Evolutionary conservation across 768 basidiomycete genomes (phyloP), one percentile per base, ranked within the genome.

Genomic region (Lentinula lateritia): DNA sequence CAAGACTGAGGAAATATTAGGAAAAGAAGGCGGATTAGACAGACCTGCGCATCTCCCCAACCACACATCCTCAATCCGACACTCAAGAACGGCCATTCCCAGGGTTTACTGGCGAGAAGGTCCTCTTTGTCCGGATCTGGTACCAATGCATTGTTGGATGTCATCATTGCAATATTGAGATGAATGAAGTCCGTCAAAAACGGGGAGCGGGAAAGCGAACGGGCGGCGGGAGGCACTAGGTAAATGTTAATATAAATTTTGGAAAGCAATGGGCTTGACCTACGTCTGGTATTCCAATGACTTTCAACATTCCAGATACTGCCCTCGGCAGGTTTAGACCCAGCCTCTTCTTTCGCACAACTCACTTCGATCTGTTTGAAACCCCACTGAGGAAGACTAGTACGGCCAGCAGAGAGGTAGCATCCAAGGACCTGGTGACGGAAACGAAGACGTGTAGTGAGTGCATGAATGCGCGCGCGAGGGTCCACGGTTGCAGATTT

Each of bases 151-250:
- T 99, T 99, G 78, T 99, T 99, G 5, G 97, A 98, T 0, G 96
- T 97, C 93, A 95, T 95, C 97, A 99, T 99, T 7, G 95, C 97
- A 28, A 99, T 93, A 69, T 99, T 99, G 61, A 99, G 84, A 72
- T 99, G 96, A 88, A 93, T 95, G 75, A 99, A 99, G 76, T 99
- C 96, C 56, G 91, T 88, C 50, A 96, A 76, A 83, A 99, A 99
- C 0, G 96, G 90, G 1, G 96, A 96, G 42, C 77, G 81, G 76
- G 96, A 97, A 61, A 87, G 83, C 69, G 92, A 95, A 62, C 83
- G 81, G 43, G 96, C 80, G 2, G 92, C 96, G 3, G 84, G 67
- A 10, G 95, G 93, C 9, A 99, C 93, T 97, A 56, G 38, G 41
- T 16, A 38, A 20, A 6, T 20, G 39, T 10, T 13, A 41, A 43